Percentiles rank a stretch among this genome's conserved stretches.
Conservation (phyloP, 2,329 filamentous ascomycete species). For the Colletotrichum scovillei region DNA sequence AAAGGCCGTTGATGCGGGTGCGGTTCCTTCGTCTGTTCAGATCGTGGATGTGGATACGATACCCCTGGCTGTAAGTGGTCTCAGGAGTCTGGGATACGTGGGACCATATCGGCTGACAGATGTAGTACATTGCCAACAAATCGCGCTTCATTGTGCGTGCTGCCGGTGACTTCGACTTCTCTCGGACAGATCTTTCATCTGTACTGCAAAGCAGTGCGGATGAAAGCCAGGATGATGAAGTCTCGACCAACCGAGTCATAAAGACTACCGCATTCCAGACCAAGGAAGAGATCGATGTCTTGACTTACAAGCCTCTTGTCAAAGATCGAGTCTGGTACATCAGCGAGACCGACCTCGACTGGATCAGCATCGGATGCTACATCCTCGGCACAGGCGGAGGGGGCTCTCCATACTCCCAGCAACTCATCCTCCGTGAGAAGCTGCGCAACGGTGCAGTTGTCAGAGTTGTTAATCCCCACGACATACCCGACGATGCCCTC, state of each 20-base stretch:
- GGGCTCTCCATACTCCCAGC: slow-evolving; percentile 63
- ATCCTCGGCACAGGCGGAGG: slow-evolving; percentile 72
- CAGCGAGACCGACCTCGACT: slow-evolving; percentile 65
- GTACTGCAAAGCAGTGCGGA: slow-evolving; percentile 4
- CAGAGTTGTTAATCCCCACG: slow-evolving; percentile 61
- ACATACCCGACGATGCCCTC: slow-evolving; percentile 60
- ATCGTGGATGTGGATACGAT: slow-evolving; percentile 65
- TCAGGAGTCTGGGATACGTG: too few relatives aligned
- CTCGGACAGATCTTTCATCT: slow-evolving; percentile 42
- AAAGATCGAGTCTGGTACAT: slow-evolving; percentile 61
- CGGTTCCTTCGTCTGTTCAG: slow-evolving; percentile 53
- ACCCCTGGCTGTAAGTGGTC: slow-evolving; percentile 58
- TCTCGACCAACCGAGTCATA: background rate
- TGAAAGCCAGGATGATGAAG: too few relatives aligned
- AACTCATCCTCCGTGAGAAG: slow-evolving; percentile 62
- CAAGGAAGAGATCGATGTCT: slow-evolving; percentile 46
- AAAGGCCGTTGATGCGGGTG: slow-evolving; percentile 58
- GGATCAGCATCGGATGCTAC: slow-evolving; percentile 69
- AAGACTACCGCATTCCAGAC: slow-evolving; percentile 24
- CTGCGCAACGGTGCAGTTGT: slow-evolving; percentile 62
- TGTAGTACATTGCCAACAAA: slow-evolving; percentile 63
- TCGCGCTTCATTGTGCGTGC: slow-evolving; percentile 68
- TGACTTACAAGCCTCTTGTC: slow-evolving; percentile 60
- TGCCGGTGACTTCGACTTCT: slow-evolving; percentile 67
- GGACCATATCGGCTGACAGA: slow-evolving; percentile 25